A percentile compares a stretch with the other conserved stretches of the same genome.
phyloP scores from a whole-genome alignment of 2,329 filamentous ascomycete genomes.

The Curvularia spicifera region DNA sequence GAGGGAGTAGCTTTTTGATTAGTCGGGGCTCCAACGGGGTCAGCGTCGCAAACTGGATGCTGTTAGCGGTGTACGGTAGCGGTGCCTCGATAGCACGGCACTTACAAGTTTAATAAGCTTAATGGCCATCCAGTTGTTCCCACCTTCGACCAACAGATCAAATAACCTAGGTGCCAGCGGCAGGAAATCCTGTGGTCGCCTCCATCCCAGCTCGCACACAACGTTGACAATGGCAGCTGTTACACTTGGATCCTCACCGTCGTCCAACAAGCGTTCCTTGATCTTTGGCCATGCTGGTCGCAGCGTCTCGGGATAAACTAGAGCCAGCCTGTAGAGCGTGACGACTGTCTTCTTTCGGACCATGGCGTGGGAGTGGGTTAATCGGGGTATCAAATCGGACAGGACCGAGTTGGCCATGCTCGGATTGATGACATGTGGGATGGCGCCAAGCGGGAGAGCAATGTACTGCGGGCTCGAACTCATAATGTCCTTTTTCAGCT shows the following conservation, averaged over 20 bases:
- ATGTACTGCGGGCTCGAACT: slow-evolving; percentile 76
- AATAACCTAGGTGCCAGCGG: slow-evolving; percentile 90
- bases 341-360: slow-evolving; percentile 97
- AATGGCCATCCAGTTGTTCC: slow-evolving; percentile 99
- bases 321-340: slow-evolving; percentile 86
- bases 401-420: slow-evolving; percentile 90
- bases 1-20: slow-evolving; percentile 87
- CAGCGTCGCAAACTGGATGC: slow-evolving; percentile 81
- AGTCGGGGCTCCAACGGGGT: slow-evolving; percentile 91
- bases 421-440: slow-evolving; percentile 94
- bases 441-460: slow-evolving; percentile 81
- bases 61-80: slow-evolving; percentile 17
- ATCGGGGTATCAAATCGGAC: slow-evolving; percentile 81
- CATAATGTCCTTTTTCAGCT: slow-evolving; percentile 91
- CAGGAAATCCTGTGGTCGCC: slow-evolving; percentile 90
- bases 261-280: slow-evolving; percentile 90
- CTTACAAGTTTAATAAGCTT: slow-evolving; percentile 94
- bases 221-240: slow-evolving; percentile 97
- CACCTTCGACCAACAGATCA: slow-evolving; percentile 86
- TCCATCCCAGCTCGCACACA: slow-evolving; percentile 93
- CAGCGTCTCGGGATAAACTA: slow-evolving; percentile 96
- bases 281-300: slow-evolving; percentile 96
- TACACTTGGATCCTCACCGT: slow-evolving; percentile 87
- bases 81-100: slow-evolving; percentile 15
- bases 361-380: slow-evolving; percentile 83